phyloP scores from a whole-genome alignment of 371 early-diverging fungal genomes.

The Mortierella sp. region DNA sequence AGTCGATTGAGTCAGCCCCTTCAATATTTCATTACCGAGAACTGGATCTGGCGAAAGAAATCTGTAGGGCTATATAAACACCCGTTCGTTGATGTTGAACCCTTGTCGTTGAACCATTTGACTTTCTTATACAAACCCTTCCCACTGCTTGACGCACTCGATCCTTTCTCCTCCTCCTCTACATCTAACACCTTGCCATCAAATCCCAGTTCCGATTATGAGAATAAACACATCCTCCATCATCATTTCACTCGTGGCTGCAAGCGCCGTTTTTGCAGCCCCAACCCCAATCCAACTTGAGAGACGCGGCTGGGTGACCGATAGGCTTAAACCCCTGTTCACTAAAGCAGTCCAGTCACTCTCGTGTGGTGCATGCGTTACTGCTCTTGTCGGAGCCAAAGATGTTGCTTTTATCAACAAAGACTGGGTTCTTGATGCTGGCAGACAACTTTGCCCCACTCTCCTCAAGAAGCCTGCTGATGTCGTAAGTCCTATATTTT shows the following conservation, averaged over 20 bases:
- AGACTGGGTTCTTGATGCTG: slow-evolving; percentile 38
- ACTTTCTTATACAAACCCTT: background rate
- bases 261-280: slow-evolving; percentile 38
- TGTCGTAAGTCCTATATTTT: slow-evolving; percentile 26
- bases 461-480: slow-evolving; percentile 24
- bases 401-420: slow-evolving; percentile 30
- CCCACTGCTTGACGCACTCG: background rate
- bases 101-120: background rate
- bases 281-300: slow-evolving; percentile 45
- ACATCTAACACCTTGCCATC: background rate
- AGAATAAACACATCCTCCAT: slow-evolving; percentile 22
- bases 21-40: background rate
- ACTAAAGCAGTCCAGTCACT: slow-evolving; percentile 36
- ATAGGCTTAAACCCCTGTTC: slow-evolving; percentile 34
- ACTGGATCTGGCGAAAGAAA: background rate
- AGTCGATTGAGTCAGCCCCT: background rate
- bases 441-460: slow-evolving; percentile 17
- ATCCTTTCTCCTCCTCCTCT: background rate
- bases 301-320: slow-evolving; percentile 37
- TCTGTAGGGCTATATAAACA: background rate
- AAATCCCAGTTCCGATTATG: slow-evolving; percentile 13
- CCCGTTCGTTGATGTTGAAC: background rate
- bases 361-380: slow-evolving; percentile 41
- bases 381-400: slow-evolving; percentile 17
- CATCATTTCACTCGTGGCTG: slow-evolving; percentile 33